phyloP scores from a whole-genome alignment of 208 protist genomes.

The Leishmania aethiopica region DNA sequence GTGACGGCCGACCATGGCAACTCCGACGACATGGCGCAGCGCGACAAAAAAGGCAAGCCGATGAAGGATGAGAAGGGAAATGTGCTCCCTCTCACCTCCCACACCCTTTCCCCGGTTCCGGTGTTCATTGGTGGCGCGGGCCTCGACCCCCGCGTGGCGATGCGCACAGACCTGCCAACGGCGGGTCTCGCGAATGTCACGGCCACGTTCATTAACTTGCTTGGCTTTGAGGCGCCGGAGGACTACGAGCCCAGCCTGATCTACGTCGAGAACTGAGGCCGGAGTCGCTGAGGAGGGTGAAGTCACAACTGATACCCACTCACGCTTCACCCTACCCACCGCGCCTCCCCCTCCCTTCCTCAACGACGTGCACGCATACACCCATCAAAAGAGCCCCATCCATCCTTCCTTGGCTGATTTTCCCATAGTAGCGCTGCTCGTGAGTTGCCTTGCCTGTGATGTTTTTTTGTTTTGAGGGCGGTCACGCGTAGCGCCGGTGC shows the following conservation, averaged over 20 bases:
- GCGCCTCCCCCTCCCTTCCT: neutral
- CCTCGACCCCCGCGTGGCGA: constrained; percentile 76
- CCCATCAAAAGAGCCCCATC: neutral
- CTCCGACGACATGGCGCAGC: constrained; percentile 95
- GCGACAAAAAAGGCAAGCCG: constrained; percentile 93
- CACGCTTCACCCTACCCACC: neutral
- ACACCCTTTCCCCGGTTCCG: constrained; percentile 93
- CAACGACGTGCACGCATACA: neutral
- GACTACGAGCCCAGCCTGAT: constrained; percentile 91
- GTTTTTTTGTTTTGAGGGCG: neutral
- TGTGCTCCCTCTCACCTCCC: constrained; percentile 89
- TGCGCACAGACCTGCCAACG: constrained; percentile 85
- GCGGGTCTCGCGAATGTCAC: constrained; percentile 94
- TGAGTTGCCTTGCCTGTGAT: neutral
- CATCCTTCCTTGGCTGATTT: neutral
- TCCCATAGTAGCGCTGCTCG: neutral
- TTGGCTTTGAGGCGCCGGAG: constrained; percentile 91
- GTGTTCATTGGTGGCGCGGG: constrained; percentile 91
- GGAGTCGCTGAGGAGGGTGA: neutral
- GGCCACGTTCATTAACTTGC: constrained; percentile 94
- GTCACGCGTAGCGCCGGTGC: neutral
- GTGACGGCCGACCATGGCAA: constrained; percentile 96
- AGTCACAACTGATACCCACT: neutral
- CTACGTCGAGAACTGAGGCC: constrained; percentile 34
- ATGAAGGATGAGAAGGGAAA: constrained; percentile 65